Base-by-base conservation (phyloP, 2,329 filamentous ascomycete species). In the Domatiomyces globalis region DNA sequence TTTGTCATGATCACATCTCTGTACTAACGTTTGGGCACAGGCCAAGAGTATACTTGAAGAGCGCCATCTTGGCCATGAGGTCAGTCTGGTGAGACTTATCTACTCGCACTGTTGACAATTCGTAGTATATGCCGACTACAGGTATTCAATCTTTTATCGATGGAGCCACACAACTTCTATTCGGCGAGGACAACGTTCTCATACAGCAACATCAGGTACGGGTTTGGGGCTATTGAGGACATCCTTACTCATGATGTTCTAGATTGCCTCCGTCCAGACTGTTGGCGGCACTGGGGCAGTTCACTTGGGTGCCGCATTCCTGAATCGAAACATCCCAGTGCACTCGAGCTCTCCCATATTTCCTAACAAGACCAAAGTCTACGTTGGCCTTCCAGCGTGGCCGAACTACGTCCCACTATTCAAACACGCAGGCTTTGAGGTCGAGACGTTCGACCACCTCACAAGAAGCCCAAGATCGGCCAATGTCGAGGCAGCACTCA, bases 331-430 rank as follows among this genome's bases (percentile, higher is more conserved):
- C 17, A 22, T 22, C 33, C 20, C 44, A 10, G n/a, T 7, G 2
- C 18, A 22, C 17, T 47, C 45, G 18, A 7, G 7, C 6, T 25
- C 17, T 33, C 19, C 27, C n/a, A 22, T 6, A 8, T 9, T 17
- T 22, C 45, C 18, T 9, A 29, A 29, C 18, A 4, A 10, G 17
- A 70, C 81, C 63, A 82, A 80, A 54, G 80, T 92, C 67, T 95
- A 94, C 78, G 75, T 96, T 67, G 94, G 88, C 61, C 85, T 87
- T 69, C 92, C 92, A 33, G 96, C 90, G 49, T 96, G 92, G 92
- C 86, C 84, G 58, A 96, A 96, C 73, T 92, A 96, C 77, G 83
- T 92, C 73, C 88, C 95, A 68, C 94, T 98, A 73, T 94, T 95
- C 74, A 79, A 75, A 67, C 95, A 94, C 63, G 87, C 94, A 61